A percentile compares a stretch with the other conserved stretches of the same genome.
Evolutionary conservation across 305 asterid species (phyloP).

Genomic region (Euphrasia arctica): DNA sequence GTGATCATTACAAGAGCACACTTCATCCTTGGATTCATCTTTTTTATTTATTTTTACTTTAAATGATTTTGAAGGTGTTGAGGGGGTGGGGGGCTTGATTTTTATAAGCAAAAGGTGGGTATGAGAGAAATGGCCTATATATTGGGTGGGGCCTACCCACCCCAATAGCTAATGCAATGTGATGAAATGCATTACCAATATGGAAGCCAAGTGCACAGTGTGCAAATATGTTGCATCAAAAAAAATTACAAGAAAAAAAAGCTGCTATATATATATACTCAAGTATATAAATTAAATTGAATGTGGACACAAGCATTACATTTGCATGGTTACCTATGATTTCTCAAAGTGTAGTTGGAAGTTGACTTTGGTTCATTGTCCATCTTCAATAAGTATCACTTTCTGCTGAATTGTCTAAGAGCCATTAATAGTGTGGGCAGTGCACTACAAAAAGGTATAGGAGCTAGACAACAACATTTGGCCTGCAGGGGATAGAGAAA

Average conservation of each 20-base stretch:
- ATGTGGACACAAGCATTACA: too few relatives aligned
- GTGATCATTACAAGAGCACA: neutral
- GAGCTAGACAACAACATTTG: neutral
- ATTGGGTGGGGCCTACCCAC: neutral
- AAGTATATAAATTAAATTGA: too few relatives aligned
- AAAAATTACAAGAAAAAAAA: too few relatives aligned
- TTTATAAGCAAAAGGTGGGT: neutral
- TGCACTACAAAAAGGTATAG: conserved; percentile 13
- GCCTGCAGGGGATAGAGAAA: too few relatives aligned
- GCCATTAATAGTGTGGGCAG: conserved; percentile 18
- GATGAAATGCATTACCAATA: neutral
- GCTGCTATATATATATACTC: too few relatives aligned
- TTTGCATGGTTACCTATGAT: neutral
- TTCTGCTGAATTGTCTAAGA: neutral
- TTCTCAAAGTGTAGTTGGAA: neutral
- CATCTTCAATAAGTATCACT: neutral
- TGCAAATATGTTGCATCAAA: too few relatives aligned
- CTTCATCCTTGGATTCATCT: neutral
- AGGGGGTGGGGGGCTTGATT: neutral
- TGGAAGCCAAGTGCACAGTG: too few relatives aligned
- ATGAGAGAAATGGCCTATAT: neutral
- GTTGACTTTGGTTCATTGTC: neutral
- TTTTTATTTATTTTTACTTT: neutral
- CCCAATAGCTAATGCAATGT: neutral
- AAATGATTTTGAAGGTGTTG: neutral